Evolutionary conservation across 2,329 filamentous ascomycete genomes (phyloP), one percentile per base, ranked within the genome.

Genomic region (Pyrenochaeta sp.): DNA sequence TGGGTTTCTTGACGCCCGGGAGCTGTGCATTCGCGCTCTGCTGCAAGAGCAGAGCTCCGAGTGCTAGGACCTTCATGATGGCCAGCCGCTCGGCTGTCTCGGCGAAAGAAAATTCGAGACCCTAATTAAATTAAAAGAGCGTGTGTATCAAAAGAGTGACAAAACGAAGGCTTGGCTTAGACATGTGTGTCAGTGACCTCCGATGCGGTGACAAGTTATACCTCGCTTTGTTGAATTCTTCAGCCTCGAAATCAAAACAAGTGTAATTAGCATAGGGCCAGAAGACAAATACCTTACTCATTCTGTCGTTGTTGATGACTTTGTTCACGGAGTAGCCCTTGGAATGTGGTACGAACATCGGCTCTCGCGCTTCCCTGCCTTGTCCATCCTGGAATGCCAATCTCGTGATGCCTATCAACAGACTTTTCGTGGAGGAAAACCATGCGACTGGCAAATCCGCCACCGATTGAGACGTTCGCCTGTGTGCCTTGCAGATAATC

Each of bases 111-210:
- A 13, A 22, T 43, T n/a, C 36, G 27, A 30, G 34, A 41, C 44
- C 20, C 24, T n/a, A 13, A 44, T 41, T n/a, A n/a, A 50, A 45
- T 51, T 14, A 34, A 56, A 54, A 9, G 45, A 51, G 27, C 38
- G 53, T 39, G 21, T 40, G n/a, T 41, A 35, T 26, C 15, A 36
- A 61, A 59, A 21, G 58, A 57, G 51, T 55, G 58, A 59, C 53
- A 26, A 36, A 41, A 55, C 51, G 41, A 48, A 55, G 51, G 46
- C 30, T 39, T 48, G 53, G 36, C 42, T 49, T 41, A 55, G 47
- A 53, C 52, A 52, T 48, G n/a, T 39, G 44, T 55, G 35, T 50
- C 24, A 55, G 51, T 55, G n/a, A n/a, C n/a, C n/a, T 48, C 43
- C 21, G 41, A 49, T 14, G 30, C 26, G 18, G 41, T 49, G 36